Evolutionary conservation across 441 rosid species (phyloP), one percentile per base, ranked within the genome.

Genomic region (Syzygium syzygioides): DNA sequence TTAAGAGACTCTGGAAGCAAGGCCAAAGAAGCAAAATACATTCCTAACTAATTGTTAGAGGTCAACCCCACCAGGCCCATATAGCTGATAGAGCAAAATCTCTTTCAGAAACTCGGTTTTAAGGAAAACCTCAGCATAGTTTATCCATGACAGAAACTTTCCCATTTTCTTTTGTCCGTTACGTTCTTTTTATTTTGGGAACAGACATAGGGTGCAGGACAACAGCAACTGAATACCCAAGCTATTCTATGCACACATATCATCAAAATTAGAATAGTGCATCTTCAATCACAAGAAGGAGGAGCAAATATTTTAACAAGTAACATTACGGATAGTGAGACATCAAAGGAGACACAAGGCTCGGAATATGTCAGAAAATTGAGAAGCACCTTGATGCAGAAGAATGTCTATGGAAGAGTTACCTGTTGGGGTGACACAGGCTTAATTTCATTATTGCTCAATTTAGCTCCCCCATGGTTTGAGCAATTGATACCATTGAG

Each of bases 341-440:
- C n/a, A 76, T 41, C 53, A 55, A 45, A 71, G n/a, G 87, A 32
- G 54, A n/a, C 34, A 9, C 37, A 19, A 68, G 30, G 19, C 53
- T 76, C 18, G 5, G n/a, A 34, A 85, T 20, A 17, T n/a, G 28
- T 53, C 17, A 85, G 23, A 85, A 85, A 85, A n/a, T 52, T 53
- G 57, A 17, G 60, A 85, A n/a, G 48, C 50, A 52, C 55, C 87
- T 34, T 86, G 18, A 37, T 79, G 41, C 34, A 71, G 45, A 80
- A 55, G 83, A 66, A 79, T 14, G 26, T 34, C 10, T 28, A 76
- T 41, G 45, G 56, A 62, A 28, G 87, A 86, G 45, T 59, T 91
- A 96, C 98, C 95, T 94, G 95, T 55, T 88, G 90, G 86, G 92
- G 88, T 30, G 94, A 91, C 84, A 96, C 79, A 30, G 91, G 98